A percentile compares a stretch with the other conserved stretches of the same genome.
Evolutionary conservation across 345 rosid genomes (phyloP).

Genomic region (Salix udensis): DNA sequence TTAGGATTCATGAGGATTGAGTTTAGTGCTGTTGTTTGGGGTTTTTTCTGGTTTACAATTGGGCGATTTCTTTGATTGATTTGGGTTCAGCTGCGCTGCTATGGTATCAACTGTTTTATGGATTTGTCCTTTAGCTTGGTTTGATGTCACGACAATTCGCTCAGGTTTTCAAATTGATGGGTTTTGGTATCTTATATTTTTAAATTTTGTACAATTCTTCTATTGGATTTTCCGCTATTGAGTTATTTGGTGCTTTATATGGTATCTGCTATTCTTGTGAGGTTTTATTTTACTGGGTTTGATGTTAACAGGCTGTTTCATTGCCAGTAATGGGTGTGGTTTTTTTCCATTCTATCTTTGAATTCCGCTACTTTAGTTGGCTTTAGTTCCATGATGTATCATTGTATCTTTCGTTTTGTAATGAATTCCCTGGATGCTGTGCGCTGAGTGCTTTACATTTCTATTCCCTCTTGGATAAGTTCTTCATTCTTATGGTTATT

Average conservation of each 20-base stretch:
- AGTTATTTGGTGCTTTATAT: background rate
- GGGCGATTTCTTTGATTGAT: background rate
- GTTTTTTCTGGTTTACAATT: background rate
- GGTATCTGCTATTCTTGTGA: background rate
- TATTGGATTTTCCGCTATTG: background rate
- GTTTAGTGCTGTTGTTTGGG: background rate
- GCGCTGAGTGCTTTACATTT: background rate
- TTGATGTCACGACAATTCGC: background rate
- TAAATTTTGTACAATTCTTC: background rate
- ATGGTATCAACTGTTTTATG: background rate
- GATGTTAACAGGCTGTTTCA: background rate
- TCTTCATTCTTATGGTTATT: background rate
- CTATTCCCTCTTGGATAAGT: background rate
- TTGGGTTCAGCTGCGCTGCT: background rate
- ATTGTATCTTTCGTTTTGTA: background rate
- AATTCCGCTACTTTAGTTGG: background rate
- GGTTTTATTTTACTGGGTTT: constrained; percentile 9
- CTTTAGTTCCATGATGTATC: background rate
- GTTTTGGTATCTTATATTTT: background rate
- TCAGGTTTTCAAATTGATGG: background rate
- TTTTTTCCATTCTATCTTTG: background rate
- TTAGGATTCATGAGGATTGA: background rate
- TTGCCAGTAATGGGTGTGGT: background rate
- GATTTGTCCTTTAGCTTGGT: background rate
- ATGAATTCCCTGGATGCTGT: background rate